These are phyloP conservation scores for Paecilomyces sp. DNA, from an alignment of 2,329 filamentous ascomycete species.

Conservation along the genomic window DNA sequence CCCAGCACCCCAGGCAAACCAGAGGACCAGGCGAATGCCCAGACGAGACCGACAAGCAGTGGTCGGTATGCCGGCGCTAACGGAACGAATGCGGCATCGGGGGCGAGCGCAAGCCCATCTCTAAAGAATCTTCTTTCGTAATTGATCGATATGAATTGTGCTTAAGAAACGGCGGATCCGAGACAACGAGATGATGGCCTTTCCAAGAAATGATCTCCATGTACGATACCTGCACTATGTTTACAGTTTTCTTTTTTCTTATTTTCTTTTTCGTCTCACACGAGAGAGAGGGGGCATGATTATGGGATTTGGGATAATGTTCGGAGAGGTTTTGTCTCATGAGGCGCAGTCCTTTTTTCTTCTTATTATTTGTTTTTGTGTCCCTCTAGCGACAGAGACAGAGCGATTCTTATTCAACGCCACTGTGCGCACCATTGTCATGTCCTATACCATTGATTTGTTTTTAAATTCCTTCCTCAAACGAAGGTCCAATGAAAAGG, in stretches of 20 bases:
- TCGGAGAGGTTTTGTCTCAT: not conserved
- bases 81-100: slow-evolving; percentile 25
- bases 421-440: not conserved
- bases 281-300: slow-evolving; percentile 6
- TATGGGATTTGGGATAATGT: slow-evolving; percentile 4
- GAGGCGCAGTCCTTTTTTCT: not conserved
- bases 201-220: slow-evolving; percentile 1
- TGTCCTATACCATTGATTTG: not conserved
- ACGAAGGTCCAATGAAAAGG: not conserved
- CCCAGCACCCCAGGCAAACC: slow-evolving; percentile 22
- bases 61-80: slow-evolving; percentile 14
- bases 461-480: not conserved
- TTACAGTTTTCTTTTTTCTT: slow-evolving; percentile 11
- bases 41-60: slow-evolving; percentile 18
- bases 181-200: not conserved
- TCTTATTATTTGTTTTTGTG: not conserved
- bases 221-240: slow-evolving; percentile 13
- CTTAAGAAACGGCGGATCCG: not conserved
- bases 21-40: slow-evolving; percentile 19
- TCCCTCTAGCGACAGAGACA: not conserved
- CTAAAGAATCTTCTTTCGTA: slow-evolving; percentile 66
- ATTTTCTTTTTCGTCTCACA: slow-evolving; percentile 4
- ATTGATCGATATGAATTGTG: slow-evolving; percentile 6
- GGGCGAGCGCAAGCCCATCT: slow-evolving; percentile 72
- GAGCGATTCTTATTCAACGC: not conserved